Base-by-base conservation (phyloP, 352 stramenopile genomes). In the Pythium myriotylum region DNA sequence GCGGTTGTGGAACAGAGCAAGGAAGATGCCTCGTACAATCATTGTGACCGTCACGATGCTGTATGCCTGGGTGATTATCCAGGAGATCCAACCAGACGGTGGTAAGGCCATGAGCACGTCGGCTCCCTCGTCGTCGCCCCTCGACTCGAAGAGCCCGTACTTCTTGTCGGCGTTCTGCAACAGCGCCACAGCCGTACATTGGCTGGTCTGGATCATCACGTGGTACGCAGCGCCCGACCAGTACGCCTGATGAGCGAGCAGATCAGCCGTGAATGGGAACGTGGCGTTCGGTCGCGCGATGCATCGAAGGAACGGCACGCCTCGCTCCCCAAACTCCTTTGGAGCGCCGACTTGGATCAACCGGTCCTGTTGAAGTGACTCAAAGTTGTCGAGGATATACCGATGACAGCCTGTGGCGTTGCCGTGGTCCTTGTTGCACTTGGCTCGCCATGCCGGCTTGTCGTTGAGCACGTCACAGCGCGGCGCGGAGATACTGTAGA, bases 21-120 rank as follows among this genome's bases (percentile, higher is more conserved):
- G 68, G 33, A 84, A 51, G 17, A 88, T 63, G 22, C 75, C 76
- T 3, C 62, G 59, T 16, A 63, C 48, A 10, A 85, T 75, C 24
- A 85, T 61, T 8, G 60, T n/a, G 33, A 87, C 57, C 35, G 77
- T 74, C 2, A 80, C 65, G 24, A 87, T 58, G 32, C 73, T 73
- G 41, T 87, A 83, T 19, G 65, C 10, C 22, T 67, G 58, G 0
- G 68, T 70, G 13, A 87, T 56, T 10, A 78, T 22, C 16, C 46
- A n/a, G 3, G 67, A 54, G 33, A 84, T 68, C 77, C 75, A 84
- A 2, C 68, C 61, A 1, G 58, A 73, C 23, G 67, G 70, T 50
- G 80, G 66, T 0, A 84, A 46, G 12, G 75, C 77, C 9, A 74
- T 61, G 16, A 78, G 65, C 4, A 81, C 77, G 47, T 76, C 64